Evolutionary conservation across 2,329 filamentous ascomycete genomes (phyloP), one percentile per base, ranked within the genome.

Genomic region (Diplocarpon rosae): DNA sequence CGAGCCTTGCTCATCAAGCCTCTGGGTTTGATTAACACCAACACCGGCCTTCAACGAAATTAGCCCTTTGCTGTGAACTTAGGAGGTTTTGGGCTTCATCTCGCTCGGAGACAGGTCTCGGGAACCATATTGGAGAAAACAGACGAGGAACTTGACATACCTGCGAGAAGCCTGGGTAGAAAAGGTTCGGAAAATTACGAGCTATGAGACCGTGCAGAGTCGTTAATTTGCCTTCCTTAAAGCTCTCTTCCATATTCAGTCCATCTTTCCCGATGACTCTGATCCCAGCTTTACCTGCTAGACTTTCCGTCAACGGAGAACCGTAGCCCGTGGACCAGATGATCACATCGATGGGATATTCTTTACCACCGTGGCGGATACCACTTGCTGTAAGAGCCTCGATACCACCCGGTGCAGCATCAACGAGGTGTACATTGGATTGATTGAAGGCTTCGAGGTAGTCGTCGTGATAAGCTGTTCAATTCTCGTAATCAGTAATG

Each of bases 381-480:
- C 72, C 71, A 5, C 47, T 56, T n/a, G 57, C 43, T 0, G 70
- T 76, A 6, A 72, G 59, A 2, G 59, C 48, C 3, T 69, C 64
- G 2, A 77, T 59, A 6, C 76, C 74, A 48, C 68, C 65, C 4
- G 72, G 74, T 27, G 72, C 60, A 0, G 76, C 81, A 56, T 83
- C 75, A 13, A 83, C 64, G 0, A 83, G 69, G 5, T 67, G 66
- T 3, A 83, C 78, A 52, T 78, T 71, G 0, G 66, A 60, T 27
- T 56, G 57, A 60, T 83, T 83, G 67, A 82, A 83, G 0, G 70
- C 52, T 2, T 65, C 55, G 0, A 82, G 67, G 53, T 78, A 81
- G 5, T 70, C 66, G 53, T 81, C 74, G 59, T 75, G 74, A 60
- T 80, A 81, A 33, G 66, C 20, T 24, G 20, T 24, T 3, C 4